Evolutionary conservation across 2,329 filamentous ascomycete genomes (phyloP).

Genomic region (Sporothrix brunneoviolacea): DNA sequence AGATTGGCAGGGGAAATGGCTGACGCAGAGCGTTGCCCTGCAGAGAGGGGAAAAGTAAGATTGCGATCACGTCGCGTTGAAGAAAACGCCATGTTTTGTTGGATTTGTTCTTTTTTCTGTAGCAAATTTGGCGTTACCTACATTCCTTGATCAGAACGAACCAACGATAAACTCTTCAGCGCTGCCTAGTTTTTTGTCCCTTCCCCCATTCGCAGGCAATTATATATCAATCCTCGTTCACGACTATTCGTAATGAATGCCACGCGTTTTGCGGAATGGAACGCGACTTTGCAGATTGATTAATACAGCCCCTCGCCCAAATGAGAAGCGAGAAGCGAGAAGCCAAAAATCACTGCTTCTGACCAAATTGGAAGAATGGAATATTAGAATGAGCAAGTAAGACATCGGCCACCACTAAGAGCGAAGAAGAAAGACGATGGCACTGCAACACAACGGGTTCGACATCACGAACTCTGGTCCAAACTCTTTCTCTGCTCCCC

Average conservation of each 20-base stretch:
- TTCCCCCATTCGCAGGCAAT: not conserved
- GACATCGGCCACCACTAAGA: too few species aligned
- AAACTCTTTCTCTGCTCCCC: too few species aligned
- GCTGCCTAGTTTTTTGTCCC: not conserved
- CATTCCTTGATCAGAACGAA: not conserved
- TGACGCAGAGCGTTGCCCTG: not conserved
- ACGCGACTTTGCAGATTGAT: not conserved
- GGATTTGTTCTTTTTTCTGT: not conserved
- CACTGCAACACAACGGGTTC: too few species aligned
- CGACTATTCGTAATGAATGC: not conserved
- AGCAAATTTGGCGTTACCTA: not conserved
- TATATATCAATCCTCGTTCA: not conserved
- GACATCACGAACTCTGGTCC: too few species aligned
- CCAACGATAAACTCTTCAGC: too few species aligned
- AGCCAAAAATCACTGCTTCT: too few species aligned
- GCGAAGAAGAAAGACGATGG: too few species aligned
- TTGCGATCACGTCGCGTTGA: conserved; percentile 1
- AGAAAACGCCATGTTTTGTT: not conserved
- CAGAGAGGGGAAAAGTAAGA: not conserved
- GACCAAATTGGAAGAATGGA: too few species aligned
- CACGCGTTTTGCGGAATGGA: not conserved
- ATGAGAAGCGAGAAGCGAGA: too few species aligned
- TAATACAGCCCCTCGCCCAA: too few species aligned
- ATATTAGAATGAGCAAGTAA: too few species aligned
- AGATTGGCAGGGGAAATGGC: too few species aligned